Evolutionary conservation across 148 eudicot species (phyloP), one percentile per base, ranked within the genome.

Genomic region (Bassia scoparia): DNA sequence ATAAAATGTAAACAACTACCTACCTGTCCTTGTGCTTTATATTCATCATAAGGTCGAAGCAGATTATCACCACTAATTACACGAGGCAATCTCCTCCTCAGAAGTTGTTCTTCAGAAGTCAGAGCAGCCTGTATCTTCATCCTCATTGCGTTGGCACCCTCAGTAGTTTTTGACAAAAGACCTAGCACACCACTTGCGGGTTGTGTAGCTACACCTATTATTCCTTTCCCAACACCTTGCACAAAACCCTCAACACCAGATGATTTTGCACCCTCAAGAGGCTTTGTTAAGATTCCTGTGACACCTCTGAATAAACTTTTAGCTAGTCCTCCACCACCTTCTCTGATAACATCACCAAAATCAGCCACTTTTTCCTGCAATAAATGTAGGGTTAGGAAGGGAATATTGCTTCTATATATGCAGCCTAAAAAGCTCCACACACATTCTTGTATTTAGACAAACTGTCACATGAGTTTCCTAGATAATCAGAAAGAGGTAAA

Each of bases 171-270:
- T 31, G 98, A 91, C 67, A 95, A 56, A 21, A 95, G 88, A 85
- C 91, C 98, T 58, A 95, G 84, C 77, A 95, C 96, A 61, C 98
- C 98, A 67, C 98, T 95, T 55, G 89, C 96, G 33, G 98, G 98
- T 77, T 95, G 98, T 31, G 97, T 96, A 76, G 98, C 97, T 48
- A 89, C 98, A 77, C 98, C 98, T 69, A 95, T 89, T 78, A 95
- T 74, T 69, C 98, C 98, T 83, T 89, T 91, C 49, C 98, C 98
- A 82, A 95, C 97, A 82, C 98, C 98, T 80, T 88, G 96, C 67
- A 95, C 93, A 80, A 95, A 95, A 49, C 98, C 98, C 83, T 95
- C 97, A 35, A 95, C 96, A 67, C 98, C 98, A 74, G 97, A 88
- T 56, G 91, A 83, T 83, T 95, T 95, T 78, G 97, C 98, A 41